phyloP scores from a whole-genome alignment of 192 early-diverging fungal genomes.

The Dispira simplex region DNA sequence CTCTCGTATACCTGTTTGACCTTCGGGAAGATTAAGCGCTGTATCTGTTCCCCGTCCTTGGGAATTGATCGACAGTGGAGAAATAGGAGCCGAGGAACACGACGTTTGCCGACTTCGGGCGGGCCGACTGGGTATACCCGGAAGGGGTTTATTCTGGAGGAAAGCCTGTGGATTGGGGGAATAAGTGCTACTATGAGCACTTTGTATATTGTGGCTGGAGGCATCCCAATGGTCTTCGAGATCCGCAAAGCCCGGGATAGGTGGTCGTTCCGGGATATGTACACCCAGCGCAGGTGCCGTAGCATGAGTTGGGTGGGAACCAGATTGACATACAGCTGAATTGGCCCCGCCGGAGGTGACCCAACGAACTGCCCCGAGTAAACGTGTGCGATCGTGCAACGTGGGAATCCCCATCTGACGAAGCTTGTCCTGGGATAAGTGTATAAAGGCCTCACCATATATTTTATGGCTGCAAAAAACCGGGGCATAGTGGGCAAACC shows the following conservation, averaged over 20 bases:
- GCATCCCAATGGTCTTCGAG: not conserved
- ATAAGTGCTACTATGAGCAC: not conserved
- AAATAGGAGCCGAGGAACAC: slow-evolving; percentile 6
- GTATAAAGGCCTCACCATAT: not conserved
- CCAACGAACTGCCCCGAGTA: slow-evolving; percentile 1
- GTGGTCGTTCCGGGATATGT: not conserved
- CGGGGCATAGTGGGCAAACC: not conserved
- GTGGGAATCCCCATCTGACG: slow-evolving; percentile 8
- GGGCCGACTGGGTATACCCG: too few relatives aligned
- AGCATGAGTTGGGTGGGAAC: not conserved
- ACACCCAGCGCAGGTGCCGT: not conserved
- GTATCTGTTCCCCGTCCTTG: not conserved
- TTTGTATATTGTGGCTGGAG: not conserved
- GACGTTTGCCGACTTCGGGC: too few relatives aligned
- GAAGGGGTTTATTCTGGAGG: too few relatives aligned
- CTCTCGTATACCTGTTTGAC: too few relatives aligned
- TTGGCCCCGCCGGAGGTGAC: too few relatives aligned
- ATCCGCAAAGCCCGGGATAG: not conserved
- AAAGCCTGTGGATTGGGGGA: not conserved
- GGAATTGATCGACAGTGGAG: slow-evolving; percentile 4
- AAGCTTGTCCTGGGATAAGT: not conserved
- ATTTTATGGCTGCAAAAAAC: not conserved
- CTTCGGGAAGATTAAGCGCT: too few relatives aligned
- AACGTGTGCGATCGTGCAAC: slow-evolving; percentile 4
- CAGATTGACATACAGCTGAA: not conserved